Evolutionary conservation across 345 rosid species (phyloP).

Genomic region (Brassica carinata): DNA sequence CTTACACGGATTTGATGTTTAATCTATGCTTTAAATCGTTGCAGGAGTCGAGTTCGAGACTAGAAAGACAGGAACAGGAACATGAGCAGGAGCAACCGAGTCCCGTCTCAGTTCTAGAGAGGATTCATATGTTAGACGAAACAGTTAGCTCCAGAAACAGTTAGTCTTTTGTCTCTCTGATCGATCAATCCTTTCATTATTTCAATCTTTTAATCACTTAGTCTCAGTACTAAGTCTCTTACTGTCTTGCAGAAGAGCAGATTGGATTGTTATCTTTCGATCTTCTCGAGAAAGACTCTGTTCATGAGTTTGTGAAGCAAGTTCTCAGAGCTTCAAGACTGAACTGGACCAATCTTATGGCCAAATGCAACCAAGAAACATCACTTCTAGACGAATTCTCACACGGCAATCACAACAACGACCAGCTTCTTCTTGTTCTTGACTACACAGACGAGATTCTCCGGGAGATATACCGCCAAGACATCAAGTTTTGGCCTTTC

Average conservation of each 20-base stretch:
- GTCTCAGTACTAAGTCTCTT: background rate
- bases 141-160: slow-evolving; percentile 27
- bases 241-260: slow-evolving; percentile 41
- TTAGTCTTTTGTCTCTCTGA: background rate
- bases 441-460: slow-evolving; percentile 65
- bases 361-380: slow-evolving; percentile 47
- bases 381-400: slow-evolving; percentile 48
- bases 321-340: slow-evolving; percentile 50
- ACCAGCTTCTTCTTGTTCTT: slow-evolving; percentile 47
- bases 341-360: slow-evolving; percentile 56
- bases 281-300: slow-evolving; percentile 31
- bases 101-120: slow-evolving; percentile 66
- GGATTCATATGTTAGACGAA: slow-evolving; percentile 45
- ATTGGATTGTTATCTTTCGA: slow-evolving; percentile 31
- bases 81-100: slow-evolving; percentile 57
- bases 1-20: background rate
- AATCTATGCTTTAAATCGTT: background rate
- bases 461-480: slow-evolving; percentile 41
- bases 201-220: background rate
- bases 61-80: slow-evolving; percentile 34
- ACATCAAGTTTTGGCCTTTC: slow-evolving; percentile 51
- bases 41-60: slow-evolving; percentile 50
- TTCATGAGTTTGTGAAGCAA: slow-evolving; percentile 44
- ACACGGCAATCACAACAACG: slow-evolving; percentile 28
- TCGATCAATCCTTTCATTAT: background rate